Percentiles rank a stretch among this genome's conserved stretches.
phyloP scores from a whole-genome alignment of 2,329 filamentous ascomycete genomes.

The Penicillium sp. region DNA sequence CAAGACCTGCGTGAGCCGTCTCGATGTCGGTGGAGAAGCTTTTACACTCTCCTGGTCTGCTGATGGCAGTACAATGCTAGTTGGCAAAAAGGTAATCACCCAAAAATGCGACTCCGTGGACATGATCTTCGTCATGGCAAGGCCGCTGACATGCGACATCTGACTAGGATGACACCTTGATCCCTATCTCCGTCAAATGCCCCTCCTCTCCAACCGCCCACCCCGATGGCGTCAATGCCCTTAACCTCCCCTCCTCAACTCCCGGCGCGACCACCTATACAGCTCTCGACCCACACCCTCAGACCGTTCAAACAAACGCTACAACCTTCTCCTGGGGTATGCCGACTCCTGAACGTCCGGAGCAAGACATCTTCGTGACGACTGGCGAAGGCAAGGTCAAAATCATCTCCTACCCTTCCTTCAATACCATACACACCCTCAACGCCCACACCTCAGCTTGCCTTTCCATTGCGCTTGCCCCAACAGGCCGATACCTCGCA shows the following conservation, averaged over 20 bases:
- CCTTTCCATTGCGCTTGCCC: conserved; percentile 46
- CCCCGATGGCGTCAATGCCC: conserved; percentile 13
- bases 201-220: conserved; percentile 38
- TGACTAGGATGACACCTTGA: conserved; percentile 47
- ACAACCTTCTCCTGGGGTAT: conserved; percentile 49
- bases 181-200: conserved; percentile 46
- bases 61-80: conserved; percentile 48
- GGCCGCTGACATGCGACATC: background rate
- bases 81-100: conserved; percentile 46
- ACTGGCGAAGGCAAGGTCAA: conserved; percentile 52
- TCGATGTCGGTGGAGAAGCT: conserved; percentile 51
- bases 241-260: conserved; percentile 13
- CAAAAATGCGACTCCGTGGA: background rate
- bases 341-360: conserved; percentile 34
- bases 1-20: conserved; percentile 48
- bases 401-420: conserved; percentile 49
- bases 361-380: conserved; percentile 48
- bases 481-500: conserved; percentile 50
- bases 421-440: conserved; percentile 45
- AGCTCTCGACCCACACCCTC: conserved; percentile 44
- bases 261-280: conserved; percentile 35
- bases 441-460: conserved; percentile 52
- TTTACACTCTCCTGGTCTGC: conserved; percentile 51
- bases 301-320: conserved; percentile 50
- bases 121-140: background rate